These are phyloP conservation scores for Auricularia cornea DNA, from an alignment of 768 basidiomycete genomes.

Conservation along the genomic window DNA sequence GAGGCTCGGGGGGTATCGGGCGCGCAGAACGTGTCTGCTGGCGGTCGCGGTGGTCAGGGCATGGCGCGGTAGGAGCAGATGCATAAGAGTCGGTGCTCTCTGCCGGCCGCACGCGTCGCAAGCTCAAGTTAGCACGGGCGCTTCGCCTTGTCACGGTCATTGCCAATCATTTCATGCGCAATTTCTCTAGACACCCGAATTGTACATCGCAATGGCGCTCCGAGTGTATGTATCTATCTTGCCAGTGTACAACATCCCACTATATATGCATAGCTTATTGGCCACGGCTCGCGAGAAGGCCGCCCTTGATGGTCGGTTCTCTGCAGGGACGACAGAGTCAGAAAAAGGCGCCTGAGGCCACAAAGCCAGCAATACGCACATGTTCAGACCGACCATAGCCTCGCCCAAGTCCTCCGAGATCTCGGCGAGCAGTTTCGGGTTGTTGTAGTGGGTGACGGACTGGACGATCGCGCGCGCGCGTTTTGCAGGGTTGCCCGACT, in stretches of 20 bases:
- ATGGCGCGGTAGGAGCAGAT: not conserved
- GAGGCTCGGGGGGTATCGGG: not conserved
- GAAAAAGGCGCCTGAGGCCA: not conserved
- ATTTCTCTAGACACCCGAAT: no score
- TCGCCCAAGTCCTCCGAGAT: slow-evolving; percentile 76
- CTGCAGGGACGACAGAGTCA: not conserved
- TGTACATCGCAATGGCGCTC: not conserved
- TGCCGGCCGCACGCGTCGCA: not conserved
- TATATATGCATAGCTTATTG: not conserved
- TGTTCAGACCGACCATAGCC: slow-evolving; percentile 91
- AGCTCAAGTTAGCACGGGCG: no score
- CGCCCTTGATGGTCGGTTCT: not conserved
- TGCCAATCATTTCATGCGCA: no score
- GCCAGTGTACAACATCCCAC: not conserved
- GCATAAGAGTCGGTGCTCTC: not conserved
- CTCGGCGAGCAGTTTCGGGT: slow-evolving; percentile 87
- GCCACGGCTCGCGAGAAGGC: not conserved
- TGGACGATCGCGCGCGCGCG: slow-evolving; percentile 94
- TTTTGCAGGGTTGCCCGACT: slow-evolving; percentile 90
- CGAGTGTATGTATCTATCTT: not conserved
- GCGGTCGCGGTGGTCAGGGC: not conserved
- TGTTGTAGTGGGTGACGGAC: slow-evolving; percentile 93
- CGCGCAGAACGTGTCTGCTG: not conserved
- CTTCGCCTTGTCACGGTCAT: no score
- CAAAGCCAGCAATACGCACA: no score